Evolutionary conservation across 768 basidiomycete genomes (phyloP), one percentile per base, ranked within the genome.

Genomic region (Fomitopsis pulvina): DNA sequence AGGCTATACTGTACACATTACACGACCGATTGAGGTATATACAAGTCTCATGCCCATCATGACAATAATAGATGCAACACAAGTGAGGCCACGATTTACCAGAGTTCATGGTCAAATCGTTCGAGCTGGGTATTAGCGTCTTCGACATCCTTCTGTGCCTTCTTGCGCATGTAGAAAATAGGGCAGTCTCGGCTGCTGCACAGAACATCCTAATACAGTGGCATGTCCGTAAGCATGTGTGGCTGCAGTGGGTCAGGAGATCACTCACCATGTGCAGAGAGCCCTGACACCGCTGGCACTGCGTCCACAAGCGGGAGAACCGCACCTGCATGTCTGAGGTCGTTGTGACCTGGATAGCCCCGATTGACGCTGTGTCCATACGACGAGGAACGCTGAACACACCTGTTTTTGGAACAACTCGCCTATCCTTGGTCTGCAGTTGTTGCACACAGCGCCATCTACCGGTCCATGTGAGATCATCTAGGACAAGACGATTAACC

Each of bases 111-210:
- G 49, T 91, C 85, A 63, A 98, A 99, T 14, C 96, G 80, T 56
- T 92, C 90, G 41, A 98, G 66, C 27, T 87, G 76, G 9, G 75
- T 63, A 53, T 79, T 81, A 2, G 88, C 78, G 58, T 97, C 93
- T 54, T 91, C 91, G 0, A 95, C 96, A 62, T 98, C 95, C 66
- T 97, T 97, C 68, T 98, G 96, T 8, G 94, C 85, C 62, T 97
- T 97, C 72, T 97, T 97, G 38, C 96, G 74, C 85, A 96, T 92
- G 65, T 99, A 99, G 68, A 94, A 99, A 52, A 98, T 98, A 0
- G 96, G 96, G 58, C 96, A 99, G 68, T 99, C 96, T 63, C 90
- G 94, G 63, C 90, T 93, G 0, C 91, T 88, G 63, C 95, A 99
- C 25, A 99, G 72, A 8, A 98, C 96, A 63, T 99, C 96, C 90